Base-by-base conservation (phyloP, 352 stramenopile species). In the Globisporangium uncinulatum region DNA sequence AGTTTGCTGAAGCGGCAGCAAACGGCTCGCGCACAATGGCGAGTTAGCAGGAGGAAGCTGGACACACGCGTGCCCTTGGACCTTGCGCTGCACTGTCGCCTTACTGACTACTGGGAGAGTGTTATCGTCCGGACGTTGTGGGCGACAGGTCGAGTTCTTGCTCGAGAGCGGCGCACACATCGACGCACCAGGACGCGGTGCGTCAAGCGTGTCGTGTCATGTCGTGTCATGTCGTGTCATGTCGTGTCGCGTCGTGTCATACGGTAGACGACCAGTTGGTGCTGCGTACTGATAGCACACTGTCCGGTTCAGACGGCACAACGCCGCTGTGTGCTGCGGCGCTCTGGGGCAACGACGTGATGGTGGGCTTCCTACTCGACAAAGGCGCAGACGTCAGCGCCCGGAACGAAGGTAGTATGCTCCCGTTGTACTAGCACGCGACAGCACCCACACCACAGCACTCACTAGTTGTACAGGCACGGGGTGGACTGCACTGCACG, bases 1-100 rank as follows among this genome's bases (percentile, higher is more conserved):
- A 86, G 49, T 70, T 88, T 49, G 78, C 78, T 6, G 76, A 86
- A 52, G 78, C 76, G 3, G 78, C 76, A 34, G 76, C 78, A 14
- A 86, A 86, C 56, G 76, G 76, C 1, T 86, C 74, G 9, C 68
- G 74, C 53, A 66, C 74, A 19, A 86, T 87, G 78, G 78, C 79
- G 56, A 5, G 19, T 51, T 19, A 44, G 34, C 1, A 11, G 29
- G n/a, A 24, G 4, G 10, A 58, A 45, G 45, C n/a, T n/a, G 19
- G 19, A 11, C 4, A 19, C 10, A 14, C 19, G 10, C n/a, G 15
- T 15, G n/a, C 6, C 6, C 6, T 29, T 29, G 24, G 24, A 29
- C 24, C 24, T 29, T 32, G 19, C 45, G 43, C 10, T 39, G 42
- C 14, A 37, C 13, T 24, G 14, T 46, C 24, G 21, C 19, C 21